Conservation (phyloP, 108 stramenopile genomes). For the Cyclotella cryptica region DNA sequence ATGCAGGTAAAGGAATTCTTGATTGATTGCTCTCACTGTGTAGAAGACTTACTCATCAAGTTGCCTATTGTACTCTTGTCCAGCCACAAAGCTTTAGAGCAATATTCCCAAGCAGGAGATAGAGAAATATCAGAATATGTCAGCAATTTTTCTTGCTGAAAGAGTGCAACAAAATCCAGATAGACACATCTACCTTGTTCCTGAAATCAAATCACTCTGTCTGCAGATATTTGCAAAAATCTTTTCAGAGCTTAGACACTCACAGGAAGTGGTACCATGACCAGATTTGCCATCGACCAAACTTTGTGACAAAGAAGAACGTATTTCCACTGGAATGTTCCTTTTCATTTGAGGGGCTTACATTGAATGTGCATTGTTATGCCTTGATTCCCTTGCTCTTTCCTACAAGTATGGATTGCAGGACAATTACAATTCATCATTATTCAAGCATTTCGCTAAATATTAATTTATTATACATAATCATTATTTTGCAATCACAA, state of each 20-base stretch:
- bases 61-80: neutral
- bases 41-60: neutral
- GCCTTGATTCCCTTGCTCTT: conserved; percentile 13
- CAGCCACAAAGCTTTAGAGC: neutral
- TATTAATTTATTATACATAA: too few relatives aligned
- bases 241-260: conserved; percentile 11
- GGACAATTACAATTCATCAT: too few relatives aligned
- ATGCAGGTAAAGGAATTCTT: conserved; percentile 3
- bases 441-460: too few relatives aligned
- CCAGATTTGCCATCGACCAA: neutral
- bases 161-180: conserved; percentile 19
- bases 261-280: conserved; percentile 21
- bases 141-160: conserved; percentile 8
- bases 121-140: conserved; percentile 26
- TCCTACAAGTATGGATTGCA: neutral
- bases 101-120: conserved; percentile 3
- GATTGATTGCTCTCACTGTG: neutral
- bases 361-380: conserved; percentile 33
- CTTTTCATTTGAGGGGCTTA: conserved; percentile 48
- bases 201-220: conserved; percentile 31
- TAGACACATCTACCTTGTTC: conserved; percentile 18
- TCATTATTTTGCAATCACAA: too few relatives aligned
- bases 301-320: conserved; percentile 18
- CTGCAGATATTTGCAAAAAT: conserved; percentile 30
- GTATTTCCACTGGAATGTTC: conserved; percentile 10